Percentiles rank a stretch among this genome's conserved stretches.
These are phyloP conservation scores for Parafenestella ontariensis DNA, from an alignment of 2,329 filamentous ascomycete genomes.

Conservation along the genomic window DNA sequence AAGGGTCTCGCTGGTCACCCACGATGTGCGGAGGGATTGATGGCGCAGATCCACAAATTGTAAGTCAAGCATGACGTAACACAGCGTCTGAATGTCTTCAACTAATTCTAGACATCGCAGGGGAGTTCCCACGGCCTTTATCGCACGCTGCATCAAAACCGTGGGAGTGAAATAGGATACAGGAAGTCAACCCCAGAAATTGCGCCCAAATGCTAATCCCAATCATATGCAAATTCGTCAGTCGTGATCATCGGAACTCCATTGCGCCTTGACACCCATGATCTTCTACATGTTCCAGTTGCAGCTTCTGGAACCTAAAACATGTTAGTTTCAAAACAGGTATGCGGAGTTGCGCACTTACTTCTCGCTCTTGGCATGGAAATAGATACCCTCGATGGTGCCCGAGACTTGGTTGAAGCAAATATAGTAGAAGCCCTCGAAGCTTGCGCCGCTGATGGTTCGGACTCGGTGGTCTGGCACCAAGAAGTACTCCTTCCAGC, in stretches of 20 bases:
- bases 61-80: constrained; percentile 21
- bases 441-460: constrained; percentile 92
- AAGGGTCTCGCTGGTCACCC: constrained; percentile 10
- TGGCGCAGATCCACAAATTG: constrained; percentile 11
- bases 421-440: constrained; percentile 99
- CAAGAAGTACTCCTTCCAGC: constrained; percentile 98
- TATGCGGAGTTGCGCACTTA: constrained; percentile 58
- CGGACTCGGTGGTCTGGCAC: constrained; percentile 93
- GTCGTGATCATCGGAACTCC: constrained; percentile 77
- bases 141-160: constrained; percentile 41
- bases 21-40: constrained; percentile 15
- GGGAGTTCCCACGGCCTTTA: constrained; percentile 22
- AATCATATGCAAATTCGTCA: constrained; percentile 35
- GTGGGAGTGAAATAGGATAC: constrained; percentile 33
- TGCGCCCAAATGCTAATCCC: constrained; percentile 38
- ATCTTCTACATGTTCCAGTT: constrained; percentile 87
- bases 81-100: constrained; percentile 8
- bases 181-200: constrained; percentile 31
- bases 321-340: constrained; percentile 23
- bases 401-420: constrained; percentile 94
- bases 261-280: constrained; percentile 82
- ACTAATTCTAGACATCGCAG: constrained; percentile 21
- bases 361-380: constrained; percentile 98
- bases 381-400: constrained; percentile 91
- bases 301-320: constrained; percentile 85